These are phyloP conservation scores for Huntiella omanensis DNA, from an alignment of 2,329 filamentous ascomycete species.

Conservation along the genomic window DNA sequence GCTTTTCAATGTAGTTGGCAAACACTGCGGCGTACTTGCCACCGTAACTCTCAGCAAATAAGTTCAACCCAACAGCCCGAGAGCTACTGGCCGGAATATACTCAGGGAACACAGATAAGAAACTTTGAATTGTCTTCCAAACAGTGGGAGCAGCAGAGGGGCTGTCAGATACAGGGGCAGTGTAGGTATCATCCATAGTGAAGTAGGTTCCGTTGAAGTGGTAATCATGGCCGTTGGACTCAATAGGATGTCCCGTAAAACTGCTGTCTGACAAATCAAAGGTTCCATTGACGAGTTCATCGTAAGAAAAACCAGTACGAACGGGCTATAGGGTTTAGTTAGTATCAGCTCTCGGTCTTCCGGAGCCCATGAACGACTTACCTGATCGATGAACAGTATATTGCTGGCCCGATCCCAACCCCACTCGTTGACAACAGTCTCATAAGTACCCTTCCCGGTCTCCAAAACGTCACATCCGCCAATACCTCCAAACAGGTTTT, in stretches of 20 bases:
- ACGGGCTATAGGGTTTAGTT: conserved; percentile 26
- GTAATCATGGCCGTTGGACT: conserved; percentile 17
- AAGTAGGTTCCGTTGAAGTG: conserved; percentile 11
- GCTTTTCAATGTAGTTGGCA: conserved; percentile 36
- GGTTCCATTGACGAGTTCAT: conserved; percentile 42
- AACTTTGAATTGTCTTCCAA: conserved; percentile 48
- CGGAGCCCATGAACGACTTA: conserved; percentile 9
- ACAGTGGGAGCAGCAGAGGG: conserved; percentile 36
- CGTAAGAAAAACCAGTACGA: conserved; percentile 51
- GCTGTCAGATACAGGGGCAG: conserved; percentile 34
- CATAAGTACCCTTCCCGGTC: conserved; percentile 22
- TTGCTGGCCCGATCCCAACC: conserved; percentile 42
- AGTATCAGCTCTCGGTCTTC: conserved; percentile 19
- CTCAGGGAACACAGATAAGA: conserved; percentile 37
- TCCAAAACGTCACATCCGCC: conserved; percentile 35
- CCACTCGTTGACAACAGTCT: conserved; percentile 40
- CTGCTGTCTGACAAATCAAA: conserved; percentile 26
- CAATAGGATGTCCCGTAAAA: conserved; percentile 19
- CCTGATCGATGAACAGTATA: conserved; percentile 37
- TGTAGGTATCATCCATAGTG: background rate
- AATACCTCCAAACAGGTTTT: conserved; percentile 42
- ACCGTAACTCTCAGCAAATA: conserved; percentile 53
- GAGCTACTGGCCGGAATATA: conserved; percentile 33
- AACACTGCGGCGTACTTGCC: conserved; percentile 53
- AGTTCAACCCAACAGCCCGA: conserved; percentile 25